Base-by-base conservation (phyloP, 75 land plant genomes). In the Picea sitchensis region DNA sequence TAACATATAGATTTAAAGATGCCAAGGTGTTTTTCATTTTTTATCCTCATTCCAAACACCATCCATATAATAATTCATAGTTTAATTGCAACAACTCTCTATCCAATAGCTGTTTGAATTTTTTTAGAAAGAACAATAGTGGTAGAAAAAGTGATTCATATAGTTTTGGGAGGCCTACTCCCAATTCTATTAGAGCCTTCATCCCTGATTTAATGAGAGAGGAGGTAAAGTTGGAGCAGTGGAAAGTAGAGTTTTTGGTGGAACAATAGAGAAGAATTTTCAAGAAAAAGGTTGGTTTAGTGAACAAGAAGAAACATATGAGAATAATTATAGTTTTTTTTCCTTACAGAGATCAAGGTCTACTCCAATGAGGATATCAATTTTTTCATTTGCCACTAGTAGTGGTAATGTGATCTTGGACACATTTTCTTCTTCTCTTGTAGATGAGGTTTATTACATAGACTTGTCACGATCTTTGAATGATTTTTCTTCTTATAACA, bases 191-290 rank as follows among this genome's bases (percentile, higher is more conserved):
- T n/a, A 73, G 21, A 38, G 5, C 75, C 15, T 73, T 73, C 15
- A 54, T 17, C 44, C 75, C 51, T 6, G 75, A 23, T 47, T 73
- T 47, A 54, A 73, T 20, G 56, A 73, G 5, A 17, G 26, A 44
- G 75, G 57, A 51, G 75, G 75, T 2, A 15, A 73, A n/a, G 56
- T n/a, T 23, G 44, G 51, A 51, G 75, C 75, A 44, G 57, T 47
- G 51, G 75, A 73, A 51, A 73, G 75, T n/a, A 73, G 23, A 47
- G 75, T 73, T 20, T 73, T 73, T 21, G 44, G 75, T 47, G 75
- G 75, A 4, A 47, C 75, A 15, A 36, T 71, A 71, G 74, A 34
- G 5, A 14, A 63, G 38, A 36, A 36, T 36, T 3, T 36, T 1
- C 38, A 36, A 36, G 38, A 2, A 36, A 3, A 36, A 36, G 38